Conservation (phyloP, 2,329 filamentous ascomycete species). For the Exophiala mesophila region DNA sequence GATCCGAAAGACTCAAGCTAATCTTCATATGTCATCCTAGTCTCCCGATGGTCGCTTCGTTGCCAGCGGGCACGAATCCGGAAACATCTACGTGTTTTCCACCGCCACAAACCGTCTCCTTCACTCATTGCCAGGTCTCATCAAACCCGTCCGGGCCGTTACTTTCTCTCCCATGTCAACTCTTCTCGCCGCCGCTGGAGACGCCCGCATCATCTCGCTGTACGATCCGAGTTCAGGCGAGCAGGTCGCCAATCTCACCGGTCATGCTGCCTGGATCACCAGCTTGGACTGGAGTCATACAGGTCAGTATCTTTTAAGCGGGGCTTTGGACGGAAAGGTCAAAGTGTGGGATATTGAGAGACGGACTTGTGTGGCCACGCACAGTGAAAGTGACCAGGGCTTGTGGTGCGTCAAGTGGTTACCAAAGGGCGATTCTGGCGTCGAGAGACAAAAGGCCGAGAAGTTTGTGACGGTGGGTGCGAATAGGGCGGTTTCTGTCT, state of each 20-base stretch:
- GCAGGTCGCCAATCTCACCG: slow-evolving; percentile 78
- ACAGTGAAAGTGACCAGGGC: slow-evolving; percentile 80
- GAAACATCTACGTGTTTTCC: slow-evolving; percentile 89
- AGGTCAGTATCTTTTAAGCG: slow-evolving; percentile 84
- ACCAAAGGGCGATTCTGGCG: slow-evolving; percentile 55
- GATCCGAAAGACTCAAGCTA: no score
- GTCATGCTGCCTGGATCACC: slow-evolving; percentile 82
- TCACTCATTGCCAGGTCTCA: slow-evolving; percentile 77
- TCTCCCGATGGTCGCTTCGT: slow-evolving; percentile 75
- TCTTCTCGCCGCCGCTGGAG: slow-evolving; percentile 82
- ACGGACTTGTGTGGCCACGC: slow-evolving; percentile 80
- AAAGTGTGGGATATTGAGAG: slow-evolving; percentile 94
- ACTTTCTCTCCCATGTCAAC: slow-evolving; percentile 83
- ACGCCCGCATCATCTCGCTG: slow-evolving; percentile 80
- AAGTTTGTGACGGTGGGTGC: slow-evolving; percentile 77
- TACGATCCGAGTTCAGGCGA: slow-evolving; percentile 92
- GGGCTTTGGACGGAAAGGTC: slow-evolving; percentile 85
- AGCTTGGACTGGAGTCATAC: slow-evolving; percentile 89
- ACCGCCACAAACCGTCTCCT: slow-evolving; percentile 74
- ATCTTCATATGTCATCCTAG: slow-evolving; percentile 3
- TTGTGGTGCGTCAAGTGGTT: slow-evolving; percentile 84
- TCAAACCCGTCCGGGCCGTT: slow-evolving; percentile 78
- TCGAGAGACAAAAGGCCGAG: slow-evolving; percentile 43
- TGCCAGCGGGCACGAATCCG: slow-evolving; percentile 88
- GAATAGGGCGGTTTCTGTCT: slow-evolving; percentile 71